Base-by-base conservation (phyloP, 768 basidiomycete species). In the Suillus brevipes region DNA sequence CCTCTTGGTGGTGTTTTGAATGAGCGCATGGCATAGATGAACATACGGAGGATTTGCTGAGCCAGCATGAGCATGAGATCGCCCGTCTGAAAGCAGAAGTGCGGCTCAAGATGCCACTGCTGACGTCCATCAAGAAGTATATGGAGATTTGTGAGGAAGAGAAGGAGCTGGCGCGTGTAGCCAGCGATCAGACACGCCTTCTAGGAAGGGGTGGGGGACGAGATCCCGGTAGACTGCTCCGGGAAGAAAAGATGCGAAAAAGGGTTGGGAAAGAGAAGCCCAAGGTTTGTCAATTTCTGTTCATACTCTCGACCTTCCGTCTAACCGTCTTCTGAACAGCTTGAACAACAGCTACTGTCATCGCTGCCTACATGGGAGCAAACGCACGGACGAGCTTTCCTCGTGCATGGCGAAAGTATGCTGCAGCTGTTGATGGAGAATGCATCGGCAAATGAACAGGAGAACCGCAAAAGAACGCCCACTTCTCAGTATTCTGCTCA, bases 171-270 rank as follows among this genome's bases (percentile, higher is more conserved):
- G 91, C 89, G 49, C 88, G 87, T 2, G 85, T 90, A 4, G 91
- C 92, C 3, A 83, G 86, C 40, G 95, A 97, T 71, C 93, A 95
- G 71, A 87, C 85, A 18, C 86, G 95, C 45, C 80, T 97, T 9
- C 84, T 92, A 5, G 93, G 93, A 18, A 84, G 92, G 71, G 93
- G 92, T 34, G 80, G 76, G 2, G 66, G 88, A 4, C 83, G 94
- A 63, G 91, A 95, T 80, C 91, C 94, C 6, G 94, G 94, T 7
- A 82, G 94, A 23, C 77, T 99, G 42, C 78, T 98, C 61, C 85
- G 94, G 65, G 97, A 99, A 77, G 97, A 98, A 81, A 97, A 97
- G 83, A 94, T 97, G 90, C 84, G 97, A 62, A 99, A 98, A 76
- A 83, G 96, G 36, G 95, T 99, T 16, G 84, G 83, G 64, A 92